A percentile compares a stretch with the other conserved stretches of the same genome.
phyloP scores from a whole-genome alignment of 2,329 filamentous ascomycete genomes.

The Chalaropsis ovoidea region DNA sequence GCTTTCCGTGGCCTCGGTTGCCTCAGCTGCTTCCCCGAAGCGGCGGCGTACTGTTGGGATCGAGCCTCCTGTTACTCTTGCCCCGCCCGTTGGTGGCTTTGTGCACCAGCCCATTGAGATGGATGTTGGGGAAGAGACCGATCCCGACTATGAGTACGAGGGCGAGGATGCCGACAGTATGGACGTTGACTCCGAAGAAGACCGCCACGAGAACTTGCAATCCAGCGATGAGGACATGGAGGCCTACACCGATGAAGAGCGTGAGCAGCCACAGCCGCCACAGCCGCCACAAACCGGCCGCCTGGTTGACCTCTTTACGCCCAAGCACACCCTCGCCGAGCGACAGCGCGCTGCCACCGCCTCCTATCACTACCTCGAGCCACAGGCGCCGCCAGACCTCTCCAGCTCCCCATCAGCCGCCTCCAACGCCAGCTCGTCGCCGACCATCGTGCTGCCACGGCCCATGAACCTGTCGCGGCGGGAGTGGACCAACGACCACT shows the following conservation, averaged over 20 bases:
- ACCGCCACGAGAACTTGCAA: neutral
- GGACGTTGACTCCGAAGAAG: constrained; percentile 12
- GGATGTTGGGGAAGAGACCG: constrained; percentile 18
- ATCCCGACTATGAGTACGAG: constrained; percentile 20
- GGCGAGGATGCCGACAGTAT: constrained; percentile 15
- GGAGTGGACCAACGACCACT: constrained; percentile 43
- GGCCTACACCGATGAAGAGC: neutral
- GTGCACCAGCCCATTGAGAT: constrained; percentile 23
- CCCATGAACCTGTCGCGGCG: constrained; percentile 34
- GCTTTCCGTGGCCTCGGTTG: constrained; percentile 11
- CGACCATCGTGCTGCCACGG: constrained; percentile 23
- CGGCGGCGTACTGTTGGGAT: constrained; percentile 15
- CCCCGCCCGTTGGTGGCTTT: constrained; percentile 20
- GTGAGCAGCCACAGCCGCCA: neutral
- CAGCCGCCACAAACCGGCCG: neutral
- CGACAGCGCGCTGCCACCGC: constrained; percentile 17
- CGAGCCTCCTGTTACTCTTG: constrained; percentile 21
- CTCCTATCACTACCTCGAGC: constrained; percentile 22
- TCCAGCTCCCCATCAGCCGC: constrained; percentile 22
- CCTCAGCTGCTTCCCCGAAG: neutral
- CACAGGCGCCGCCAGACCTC: neutral
- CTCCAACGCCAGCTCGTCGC: constrained; percentile 30
- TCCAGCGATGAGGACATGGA: constrained; percentile 5
- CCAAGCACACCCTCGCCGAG: constrained; percentile 7
- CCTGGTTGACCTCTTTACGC: constrained; percentile 22